These are phyloP conservation scores for Fraxinus dipetala DNA, from an alignment of 305 asterid genomes.

Conservation along the genomic window DNA sequence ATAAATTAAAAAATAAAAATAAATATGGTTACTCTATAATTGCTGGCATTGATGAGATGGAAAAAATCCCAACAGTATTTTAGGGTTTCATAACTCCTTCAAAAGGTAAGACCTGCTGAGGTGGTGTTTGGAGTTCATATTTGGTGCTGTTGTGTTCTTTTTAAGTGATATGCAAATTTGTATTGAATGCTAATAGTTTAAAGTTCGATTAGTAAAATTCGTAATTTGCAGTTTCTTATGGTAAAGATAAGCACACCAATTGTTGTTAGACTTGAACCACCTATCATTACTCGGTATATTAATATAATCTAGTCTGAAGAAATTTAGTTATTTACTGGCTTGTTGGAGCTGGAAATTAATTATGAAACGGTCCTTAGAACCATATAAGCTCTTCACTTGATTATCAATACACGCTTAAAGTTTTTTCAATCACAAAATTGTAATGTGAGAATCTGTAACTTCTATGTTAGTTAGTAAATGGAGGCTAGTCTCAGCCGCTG, in stretches of 20 bases:
- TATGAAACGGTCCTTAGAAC: neutral
- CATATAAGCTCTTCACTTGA: neutral
- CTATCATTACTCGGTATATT: neutral
- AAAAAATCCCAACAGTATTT: neutral
- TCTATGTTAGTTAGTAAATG: neutral
- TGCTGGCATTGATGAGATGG: neutral
- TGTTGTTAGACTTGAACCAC: neutral
- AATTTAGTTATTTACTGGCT: neutral
- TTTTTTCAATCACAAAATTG: neutral
- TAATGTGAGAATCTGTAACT: neutral
- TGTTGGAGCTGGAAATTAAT: neutral
- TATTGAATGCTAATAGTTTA: neutral
- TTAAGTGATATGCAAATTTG: neutral
- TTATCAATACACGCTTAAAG: neutral
- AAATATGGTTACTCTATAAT: too few relatives aligned
- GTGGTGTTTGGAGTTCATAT: neutral
- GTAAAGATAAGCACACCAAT: neutral
- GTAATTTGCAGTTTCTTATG: neutral
- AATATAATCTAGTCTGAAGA: neutral
- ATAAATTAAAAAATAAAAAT: neutral
- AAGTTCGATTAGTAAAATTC: neutral
- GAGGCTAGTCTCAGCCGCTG: neutral
- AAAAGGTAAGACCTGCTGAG: neutral
- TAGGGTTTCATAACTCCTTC: neutral
- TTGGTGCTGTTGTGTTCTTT: neutral